Conservation (phyloP, 805 yeast genomes). For the Metschnikowia henanensis region DNA sequence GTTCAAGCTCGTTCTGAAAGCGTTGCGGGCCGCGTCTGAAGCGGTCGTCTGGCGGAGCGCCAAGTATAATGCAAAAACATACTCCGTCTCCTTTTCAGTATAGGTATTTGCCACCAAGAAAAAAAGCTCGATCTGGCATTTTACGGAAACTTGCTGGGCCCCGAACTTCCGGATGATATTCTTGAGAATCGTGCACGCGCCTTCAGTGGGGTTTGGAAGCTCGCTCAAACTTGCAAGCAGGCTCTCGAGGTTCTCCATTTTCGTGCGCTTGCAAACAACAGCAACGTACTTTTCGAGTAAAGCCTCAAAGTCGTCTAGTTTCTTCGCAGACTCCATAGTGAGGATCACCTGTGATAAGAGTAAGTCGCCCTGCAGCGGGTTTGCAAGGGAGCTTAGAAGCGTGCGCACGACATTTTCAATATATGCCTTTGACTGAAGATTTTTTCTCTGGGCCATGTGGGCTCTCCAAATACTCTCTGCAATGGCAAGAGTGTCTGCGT, state of each 20-base stretch:
- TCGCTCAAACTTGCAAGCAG: conserved; percentile 8
- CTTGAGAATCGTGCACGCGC: not conserved
- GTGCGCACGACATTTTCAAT: not conserved
- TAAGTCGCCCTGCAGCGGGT: conserved; percentile 5
- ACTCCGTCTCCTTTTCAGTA: conserved; percentile 3
- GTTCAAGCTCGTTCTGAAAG: not conserved
- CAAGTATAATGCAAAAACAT: conserved; percentile 15
- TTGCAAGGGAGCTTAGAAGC: not conserved
- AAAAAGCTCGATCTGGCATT: conserved; percentile 9
- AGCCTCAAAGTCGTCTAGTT: conserved; percentile 3
- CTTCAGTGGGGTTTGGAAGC: conserved; percentile 3
- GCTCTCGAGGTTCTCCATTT: conserved; percentile 3
- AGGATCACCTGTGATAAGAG: conserved; percentile 12
- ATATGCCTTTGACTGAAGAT: conserved; percentile 5
- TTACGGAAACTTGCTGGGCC: not conserved
- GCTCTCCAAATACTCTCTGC: conserved; percentile 15
- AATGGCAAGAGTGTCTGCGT: conserved; percentile 6
- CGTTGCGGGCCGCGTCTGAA: too few relatives aligned
- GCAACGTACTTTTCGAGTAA: conserved; percentile 6
- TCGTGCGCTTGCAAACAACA: conserved; percentile 1
- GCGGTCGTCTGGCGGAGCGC: conserved; percentile 7
- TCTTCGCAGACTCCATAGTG: conserved; percentile 3
- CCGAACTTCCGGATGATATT: conserved; percentile 11
- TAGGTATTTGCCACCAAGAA: conserved; percentile 8
- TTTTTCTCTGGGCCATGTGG: conserved; percentile 21